Evolutionary conservation across 768 basidiomycete species (phyloP).

Genomic region (Ramaria sp.): DNA sequence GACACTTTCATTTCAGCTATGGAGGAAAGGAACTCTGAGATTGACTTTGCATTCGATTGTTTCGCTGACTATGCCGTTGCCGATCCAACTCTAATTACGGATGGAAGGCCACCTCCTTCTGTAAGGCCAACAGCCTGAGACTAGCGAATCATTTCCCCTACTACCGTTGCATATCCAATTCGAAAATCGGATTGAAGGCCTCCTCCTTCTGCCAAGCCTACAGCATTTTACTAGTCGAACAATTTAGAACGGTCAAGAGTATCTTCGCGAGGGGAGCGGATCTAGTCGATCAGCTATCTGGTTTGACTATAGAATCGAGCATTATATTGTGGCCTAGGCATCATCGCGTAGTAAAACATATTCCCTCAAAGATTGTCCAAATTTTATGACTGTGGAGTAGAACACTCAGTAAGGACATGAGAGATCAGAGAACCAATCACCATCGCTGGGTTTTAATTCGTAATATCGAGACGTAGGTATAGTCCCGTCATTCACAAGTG

Average conservation of each 20-base stretch:
- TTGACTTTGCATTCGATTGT: conserved; percentile 72
- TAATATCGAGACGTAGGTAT: conserved; percentile 84
- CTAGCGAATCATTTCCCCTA: no score
- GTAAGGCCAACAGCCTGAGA: not conserved
- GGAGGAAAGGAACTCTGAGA: conserved; percentile 50
- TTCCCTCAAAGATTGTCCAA: conserved; percentile 70
- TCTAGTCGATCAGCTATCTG: no score
- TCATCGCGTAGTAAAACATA: conserved; percentile 83
- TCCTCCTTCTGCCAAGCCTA: no score
- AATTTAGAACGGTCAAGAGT: no score
- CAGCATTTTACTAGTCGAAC: no score
- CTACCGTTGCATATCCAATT: no score
- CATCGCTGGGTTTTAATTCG: conserved; percentile 70
- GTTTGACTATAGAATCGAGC: conserved; percentile 10
- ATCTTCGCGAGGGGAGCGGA: no score
- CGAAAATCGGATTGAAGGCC: no score
- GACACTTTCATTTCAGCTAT: conserved; percentile 60
- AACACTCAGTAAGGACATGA: not conserved
- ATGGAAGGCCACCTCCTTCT: conserved; percentile 22
- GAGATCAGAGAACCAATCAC: conserved; percentile 27
- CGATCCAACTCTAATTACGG: conserved; percentile 27
- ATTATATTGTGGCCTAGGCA: conserved; percentile 23
- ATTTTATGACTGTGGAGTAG: conserved; percentile 58
- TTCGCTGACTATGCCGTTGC: conserved; percentile 35
- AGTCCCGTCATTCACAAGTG: conserved; percentile 76